These are phyloP conservation scores for Ceratocystis destructans DNA, from an alignment of 2,329 filamentous ascomycete genomes.

Conservation along the genomic window DNA sequence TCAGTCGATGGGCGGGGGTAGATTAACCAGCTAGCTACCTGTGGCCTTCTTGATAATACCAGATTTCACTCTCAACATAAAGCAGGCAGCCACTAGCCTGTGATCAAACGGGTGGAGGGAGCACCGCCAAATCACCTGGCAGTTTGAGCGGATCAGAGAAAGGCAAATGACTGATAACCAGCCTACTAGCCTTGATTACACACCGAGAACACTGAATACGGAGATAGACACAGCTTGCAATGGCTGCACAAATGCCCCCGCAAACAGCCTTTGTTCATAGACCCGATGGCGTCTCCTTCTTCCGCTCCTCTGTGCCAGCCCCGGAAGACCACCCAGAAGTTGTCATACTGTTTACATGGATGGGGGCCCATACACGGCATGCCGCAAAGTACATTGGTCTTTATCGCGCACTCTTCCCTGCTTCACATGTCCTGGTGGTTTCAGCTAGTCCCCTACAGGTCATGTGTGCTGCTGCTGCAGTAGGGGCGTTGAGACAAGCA, in stretches of 20 bases:
- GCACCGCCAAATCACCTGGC: neutral
- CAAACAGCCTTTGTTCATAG: neutral
- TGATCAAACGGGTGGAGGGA: neutral
- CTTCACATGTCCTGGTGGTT: conserved; percentile 34
- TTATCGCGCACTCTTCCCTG: conserved; percentile 35
- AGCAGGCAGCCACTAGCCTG: neutral
- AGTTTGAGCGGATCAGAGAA: neutral
- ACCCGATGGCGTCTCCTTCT: neutral
- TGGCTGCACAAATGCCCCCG: neutral
- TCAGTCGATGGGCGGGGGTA: too few relatives aligned
- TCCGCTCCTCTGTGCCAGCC: neutral
- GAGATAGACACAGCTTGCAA: neutral
- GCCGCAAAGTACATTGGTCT: conserved; percentile 38
- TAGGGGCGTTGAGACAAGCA: neutral
- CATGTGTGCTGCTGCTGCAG: neutral
- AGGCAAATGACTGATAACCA: neutral
- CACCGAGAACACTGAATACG: neutral
- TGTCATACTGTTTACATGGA: conserved; percentile 37
- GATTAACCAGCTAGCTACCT: neutral
- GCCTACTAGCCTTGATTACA: neutral
- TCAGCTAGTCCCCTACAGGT: neutral
- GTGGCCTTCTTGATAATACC: neutral
- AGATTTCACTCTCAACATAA: neutral
- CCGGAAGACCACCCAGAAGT: conserved; percentile 29
- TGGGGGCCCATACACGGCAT: conserved; percentile 35